phyloP scores from a whole-genome alignment of 148 eudicot species.

The Fagopyrum tataricum region DNA sequence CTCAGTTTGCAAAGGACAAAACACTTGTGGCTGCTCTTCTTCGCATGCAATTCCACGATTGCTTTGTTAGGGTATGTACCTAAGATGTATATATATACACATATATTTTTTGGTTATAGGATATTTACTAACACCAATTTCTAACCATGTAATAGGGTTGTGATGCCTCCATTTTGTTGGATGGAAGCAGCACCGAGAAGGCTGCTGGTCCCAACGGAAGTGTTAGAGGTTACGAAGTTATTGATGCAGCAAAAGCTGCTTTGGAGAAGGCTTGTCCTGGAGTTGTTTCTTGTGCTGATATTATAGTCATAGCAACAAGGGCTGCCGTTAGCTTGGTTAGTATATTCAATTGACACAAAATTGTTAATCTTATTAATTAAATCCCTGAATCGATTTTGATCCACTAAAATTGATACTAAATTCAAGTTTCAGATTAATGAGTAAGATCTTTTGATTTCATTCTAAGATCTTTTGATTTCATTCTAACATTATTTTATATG shows the following conservation, averaged over 20 bases:
- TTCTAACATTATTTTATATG: neutral
- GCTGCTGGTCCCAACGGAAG: neutral
- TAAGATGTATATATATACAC: neutral
- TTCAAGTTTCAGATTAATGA: too few relatives aligned
- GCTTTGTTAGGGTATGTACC: slow-evolving; percentile 41
- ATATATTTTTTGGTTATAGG: neutral
- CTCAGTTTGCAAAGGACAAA: slow-evolving; percentile 12
- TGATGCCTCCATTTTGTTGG: slow-evolving; percentile 49
- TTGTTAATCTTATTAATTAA: too few relatives aligned
- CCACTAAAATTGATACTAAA: too few relatives aligned
- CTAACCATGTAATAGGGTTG: slow-evolving; percentile 31
- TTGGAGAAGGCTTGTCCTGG: slow-evolving; percentile 10
- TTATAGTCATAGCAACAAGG: neutral
- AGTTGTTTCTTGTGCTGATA: slow-evolving; percentile 13
- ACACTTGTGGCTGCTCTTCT: slow-evolving; percentile 31
- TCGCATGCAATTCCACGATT: slow-evolving; percentile 49
- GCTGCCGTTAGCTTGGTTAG: slow-evolving; percentile 8
- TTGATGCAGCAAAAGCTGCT: slow-evolving; percentile 5
- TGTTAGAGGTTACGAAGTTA: slow-evolving; percentile 8
- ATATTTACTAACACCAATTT: neutral
- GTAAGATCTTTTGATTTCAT: too few relatives aligned
- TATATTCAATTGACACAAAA: neutral
- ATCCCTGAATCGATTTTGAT: too few relatives aligned
- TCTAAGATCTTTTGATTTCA: neutral
- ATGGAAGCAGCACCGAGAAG: slow-evolving; percentile 21